Conservation (phyloP, 495 filamentous ascomycete species). For the Tirmania nivea region DNA sequence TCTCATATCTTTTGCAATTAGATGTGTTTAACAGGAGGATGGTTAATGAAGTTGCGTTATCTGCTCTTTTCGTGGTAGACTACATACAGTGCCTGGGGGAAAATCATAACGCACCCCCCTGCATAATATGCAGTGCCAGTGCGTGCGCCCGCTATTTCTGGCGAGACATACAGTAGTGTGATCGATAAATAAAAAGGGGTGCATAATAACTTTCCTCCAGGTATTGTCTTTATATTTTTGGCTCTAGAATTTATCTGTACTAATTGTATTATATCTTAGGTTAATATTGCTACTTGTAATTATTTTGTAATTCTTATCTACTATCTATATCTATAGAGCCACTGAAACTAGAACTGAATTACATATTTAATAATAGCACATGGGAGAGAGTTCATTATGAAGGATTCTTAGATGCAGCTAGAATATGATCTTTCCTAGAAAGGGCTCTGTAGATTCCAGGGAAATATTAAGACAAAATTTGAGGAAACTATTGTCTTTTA, state of each 20-base stretch:
- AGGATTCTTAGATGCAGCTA: conserved; percentile 57
- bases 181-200: too few species aligned
- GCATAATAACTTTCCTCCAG: too few species aligned
- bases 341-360: conserved; percentile 41
- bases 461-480: conserved; percentile 2
- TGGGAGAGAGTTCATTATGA: conserved; percentile 60
- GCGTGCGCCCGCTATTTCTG: too few species aligned
- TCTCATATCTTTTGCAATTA: too few species aligned
- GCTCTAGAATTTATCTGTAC: not conserved
- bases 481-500: conserved; percentile 19
- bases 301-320: conserved; percentile 82
- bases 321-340: conserved; percentile 24
- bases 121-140: too few species aligned
- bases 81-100: too few species aligned
- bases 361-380: conserved; percentile 38
- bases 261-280: conserved; percentile 21
- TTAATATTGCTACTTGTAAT: conserved; percentile 47
- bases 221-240: too few species aligned
- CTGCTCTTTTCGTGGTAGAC: too few species aligned
- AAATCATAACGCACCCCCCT: too few species aligned
- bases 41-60: too few species aligned
- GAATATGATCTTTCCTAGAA: conserved; percentile 43
- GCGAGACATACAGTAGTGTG: too few species aligned
- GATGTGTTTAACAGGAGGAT: too few species aligned
- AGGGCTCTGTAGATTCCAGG: conserved; percentile 65